These are phyloP conservation scores for Penicillium frequentans DNA, from an alignment of 2,329 filamentous ascomycete genomes.

Conservation along the genomic window DNA sequence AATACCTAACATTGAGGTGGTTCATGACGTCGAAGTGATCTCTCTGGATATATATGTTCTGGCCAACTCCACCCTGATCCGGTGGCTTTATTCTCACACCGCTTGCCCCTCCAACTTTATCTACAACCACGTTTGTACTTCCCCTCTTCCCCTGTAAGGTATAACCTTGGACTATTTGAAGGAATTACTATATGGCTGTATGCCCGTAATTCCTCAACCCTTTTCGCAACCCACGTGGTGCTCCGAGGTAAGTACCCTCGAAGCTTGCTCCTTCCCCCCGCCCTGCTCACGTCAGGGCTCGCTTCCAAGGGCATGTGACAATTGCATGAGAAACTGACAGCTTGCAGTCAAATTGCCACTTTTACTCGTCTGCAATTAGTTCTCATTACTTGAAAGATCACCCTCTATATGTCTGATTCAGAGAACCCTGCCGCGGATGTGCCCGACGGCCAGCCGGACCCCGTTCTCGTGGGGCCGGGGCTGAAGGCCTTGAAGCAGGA, in stretches of 20 bases:
- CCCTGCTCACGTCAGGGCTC: not conserved
- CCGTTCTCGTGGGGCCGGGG: conserved; percentile 30
- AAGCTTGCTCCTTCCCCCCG: not conserved
- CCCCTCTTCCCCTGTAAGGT: not conserved
- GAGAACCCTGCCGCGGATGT: conserved; percentile 22
- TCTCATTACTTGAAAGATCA: not conserved
- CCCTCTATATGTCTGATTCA: conserved; percentile 25
- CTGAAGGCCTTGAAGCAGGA: conserved; percentile 26
- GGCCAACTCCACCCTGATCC: conserved; percentile 13
- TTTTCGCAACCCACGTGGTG: not conserved
- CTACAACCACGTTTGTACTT: not conserved
- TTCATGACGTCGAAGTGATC: conserved; percentile 25
- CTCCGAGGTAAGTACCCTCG: not conserved
- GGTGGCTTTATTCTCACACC: conserved; percentile 21
- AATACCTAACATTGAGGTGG: no score
- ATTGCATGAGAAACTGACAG: conserved; percentile 7
- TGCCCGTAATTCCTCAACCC: not conserved
- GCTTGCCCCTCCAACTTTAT: conserved; percentile 25
- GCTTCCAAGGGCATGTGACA: conserved; percentile 11
- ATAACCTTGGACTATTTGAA: not conserved
- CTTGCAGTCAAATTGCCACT: conserved; percentile 3
- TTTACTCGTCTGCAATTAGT: not conserved
- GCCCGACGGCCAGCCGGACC: conserved; percentile 31
- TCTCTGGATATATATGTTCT: conserved; percentile 1
- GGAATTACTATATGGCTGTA: not conserved